phyloP scores from a whole-genome alignment of 257 asterid genomes.

The Jaltomata sinuosa region DNA sequence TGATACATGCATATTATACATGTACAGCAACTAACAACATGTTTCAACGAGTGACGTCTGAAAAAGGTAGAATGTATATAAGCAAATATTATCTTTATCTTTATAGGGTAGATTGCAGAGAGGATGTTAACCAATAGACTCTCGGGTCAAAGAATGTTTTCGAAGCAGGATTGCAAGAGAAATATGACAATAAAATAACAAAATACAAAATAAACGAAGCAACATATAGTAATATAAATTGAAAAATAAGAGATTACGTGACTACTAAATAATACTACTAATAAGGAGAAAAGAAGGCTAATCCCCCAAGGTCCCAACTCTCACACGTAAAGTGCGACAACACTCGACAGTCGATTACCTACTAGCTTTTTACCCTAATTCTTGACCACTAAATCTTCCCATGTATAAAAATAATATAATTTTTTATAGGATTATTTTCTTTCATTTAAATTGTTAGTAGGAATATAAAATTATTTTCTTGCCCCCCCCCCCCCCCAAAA shows the following conservation, averaged over 20 bases:
- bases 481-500: too few relatives aligned
- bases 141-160: neutral
- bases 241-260: neutral
- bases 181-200: neutral
- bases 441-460: neutral
- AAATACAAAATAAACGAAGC: too few relatives aligned
- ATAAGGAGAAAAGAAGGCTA: neutral
- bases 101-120: neutral
- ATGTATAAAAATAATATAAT: neutral
- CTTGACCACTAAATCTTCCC: accelerated
- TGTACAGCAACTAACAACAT: too few relatives aligned
- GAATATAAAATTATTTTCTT: neutral
- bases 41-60: too few relatives aligned
- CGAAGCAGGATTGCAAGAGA: neutral
- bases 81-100: neutral
- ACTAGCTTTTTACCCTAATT: neutral
- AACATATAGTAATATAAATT: neutral
- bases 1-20: neutral
- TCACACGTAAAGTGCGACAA: too few relatives aligned
- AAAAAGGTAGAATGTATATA: neutral
- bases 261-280: neutral
- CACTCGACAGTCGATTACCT: neutral
- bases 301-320: too few relatives aligned
- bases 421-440: neutral
- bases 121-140: neutral